Base-by-base conservation (phyloP, 169 alveolate genomes). In the Plasmodium knowlesi region DNA sequence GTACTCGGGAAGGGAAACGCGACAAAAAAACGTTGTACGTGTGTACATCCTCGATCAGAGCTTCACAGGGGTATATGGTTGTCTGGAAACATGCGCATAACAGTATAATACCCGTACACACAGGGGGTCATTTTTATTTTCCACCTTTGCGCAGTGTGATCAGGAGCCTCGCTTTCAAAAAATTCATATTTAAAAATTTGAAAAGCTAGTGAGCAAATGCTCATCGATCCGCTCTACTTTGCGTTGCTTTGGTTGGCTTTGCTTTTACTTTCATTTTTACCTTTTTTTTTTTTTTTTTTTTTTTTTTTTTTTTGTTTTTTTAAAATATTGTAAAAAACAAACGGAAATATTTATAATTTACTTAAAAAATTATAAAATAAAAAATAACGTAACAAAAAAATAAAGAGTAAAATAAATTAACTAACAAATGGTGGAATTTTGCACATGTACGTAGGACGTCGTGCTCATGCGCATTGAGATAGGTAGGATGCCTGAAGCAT, bases 291-390 rank as follows among this genome's bases (percentile, higher is more conserved):
- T 53, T 53, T 30, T 81, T 39, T 39, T 61, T 53, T 22, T 34
- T n/a, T n/a, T 61, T 32, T 41, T 79, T 79, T 79, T 79, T 6
- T 16, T 53, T 53, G 14, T 81, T 39, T 39, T 61, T 53, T 22
- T 34, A 30, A 34, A 8, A 67, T 12, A 39, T 83, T 32, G 39
- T 28, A 83, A 14, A 32, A 53, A 83, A 83, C 92, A 83, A 83
- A 83, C 73, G 80, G 32, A 70, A 70, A 83, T 83, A 37, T 83
- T 83, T 83, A 82, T 82, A 82, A 82, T 43, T 79, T 79, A 79
- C 84, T 82, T 82, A 82, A 82, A 82, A 82, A 84, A 84, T 6
- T 84, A 54, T 84, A 71, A 84, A 34, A 54, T 84, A 70, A 41
- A 84, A 83, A 50, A 73, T 37, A 43, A 41, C 41, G 61, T 19